phyloP scores from a whole-genome alignment of 1,284 basidiomycete species.

The Austroboletus olivaceoglutinosus region DNA sequence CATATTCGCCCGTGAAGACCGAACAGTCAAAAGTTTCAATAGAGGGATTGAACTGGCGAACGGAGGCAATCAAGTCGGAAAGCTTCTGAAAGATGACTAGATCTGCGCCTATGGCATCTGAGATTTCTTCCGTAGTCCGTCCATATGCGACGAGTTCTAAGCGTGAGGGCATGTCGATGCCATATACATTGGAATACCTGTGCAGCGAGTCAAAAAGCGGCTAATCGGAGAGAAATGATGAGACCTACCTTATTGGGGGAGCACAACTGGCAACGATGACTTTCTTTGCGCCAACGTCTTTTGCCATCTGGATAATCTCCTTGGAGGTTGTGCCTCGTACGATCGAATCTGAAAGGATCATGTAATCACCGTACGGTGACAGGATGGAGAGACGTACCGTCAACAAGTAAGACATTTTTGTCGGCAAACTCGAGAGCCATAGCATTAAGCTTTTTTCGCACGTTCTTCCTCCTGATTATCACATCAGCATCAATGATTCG shows the following conservation, averaged over 20 bases:
- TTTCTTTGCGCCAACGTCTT: slow-evolving; percentile 97
- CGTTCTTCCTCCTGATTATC: slow-evolving; percentile 79
- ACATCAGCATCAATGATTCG: slow-evolving; percentile 6
- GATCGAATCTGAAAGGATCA: slow-evolving; percentile 75
- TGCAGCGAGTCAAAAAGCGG: slow-evolving; percentile 3
- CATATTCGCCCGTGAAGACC: slow-evolving; percentile 96
- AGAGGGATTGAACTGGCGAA: slow-evolving; percentile 80
- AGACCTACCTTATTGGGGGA: slow-evolving; percentile 80
- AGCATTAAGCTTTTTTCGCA: slow-evolving; percentile 94
- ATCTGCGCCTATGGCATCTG: slow-evolving; percentile 89
- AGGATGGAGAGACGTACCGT: slow-evolving; percentile 55
- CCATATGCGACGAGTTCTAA: slow-evolving; percentile 90
- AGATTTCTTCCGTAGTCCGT: slow-evolving; percentile 76
- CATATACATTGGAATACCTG: slow-evolving; percentile 94
- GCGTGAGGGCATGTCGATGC: slow-evolving; percentile 99
- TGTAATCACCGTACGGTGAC: background rate
- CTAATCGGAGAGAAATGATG: background rate
- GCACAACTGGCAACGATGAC: slow-evolving; percentile 98
- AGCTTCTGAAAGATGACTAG: slow-evolving; percentile 98
- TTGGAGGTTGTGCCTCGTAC: slow-evolving; percentile 98
- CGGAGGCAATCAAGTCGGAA: slow-evolving; percentile 84
- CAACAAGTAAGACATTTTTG: slow-evolving; percentile 95
- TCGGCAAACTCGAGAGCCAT: slow-evolving; percentile 98
- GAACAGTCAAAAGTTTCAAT: slow-evolving; percentile 92
- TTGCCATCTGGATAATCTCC: slow-evolving; percentile 99